Evolutionary conservation across 2,329 filamentous ascomycete species (phyloP), one percentile per base, ranked within the genome.

Genomic region (Plenodomus tracheiphilus): DNA sequence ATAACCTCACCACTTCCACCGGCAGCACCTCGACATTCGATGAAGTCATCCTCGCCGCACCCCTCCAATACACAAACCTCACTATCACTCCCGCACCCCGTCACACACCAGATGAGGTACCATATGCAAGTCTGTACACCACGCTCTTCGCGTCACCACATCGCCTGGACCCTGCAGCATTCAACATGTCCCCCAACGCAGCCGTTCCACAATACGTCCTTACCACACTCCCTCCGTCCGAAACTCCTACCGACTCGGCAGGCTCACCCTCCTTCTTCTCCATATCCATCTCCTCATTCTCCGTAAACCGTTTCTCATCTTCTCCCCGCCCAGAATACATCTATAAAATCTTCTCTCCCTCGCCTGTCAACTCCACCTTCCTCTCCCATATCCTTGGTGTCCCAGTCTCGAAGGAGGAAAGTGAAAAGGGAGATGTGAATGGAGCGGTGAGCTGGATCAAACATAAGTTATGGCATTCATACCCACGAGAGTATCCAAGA

Each of bases 101-200:
- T 45, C 77, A 81, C 25, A 71, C 75, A 3, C 91, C 95, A 1
- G 88, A 94, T 57, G 71, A 82, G 39, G 86, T 97, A n/a, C 88
- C 90, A 0, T 99, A 97, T 69, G 89, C 91, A 2, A 82, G 83
- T 40, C 81, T 97, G 0, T 87, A 97, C 65, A 93, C 97, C 43
- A 97, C 93, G 0, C 82, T 97, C 1, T 93, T 99, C 64, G 80
- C 92, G 0, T 89, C 91, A 0, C 85, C 89, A 0, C 83, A 85
- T 59, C 79, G 75, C n/a, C 80, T 96, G n/a, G 85, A 83, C 17
- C 81, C 88, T 0, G 70, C 70, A 2, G 91, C 85, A 67, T 97
- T 97, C 77, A 83, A 84, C 47, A 78, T 95, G 1, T 65, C 77
- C 2, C 68, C 79, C 0, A 79, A 74, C n/a, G 73, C 77, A 22